Base-by-base conservation (phyloP, 208 protist genomes). In the Crithidia thermophila region DNA sequence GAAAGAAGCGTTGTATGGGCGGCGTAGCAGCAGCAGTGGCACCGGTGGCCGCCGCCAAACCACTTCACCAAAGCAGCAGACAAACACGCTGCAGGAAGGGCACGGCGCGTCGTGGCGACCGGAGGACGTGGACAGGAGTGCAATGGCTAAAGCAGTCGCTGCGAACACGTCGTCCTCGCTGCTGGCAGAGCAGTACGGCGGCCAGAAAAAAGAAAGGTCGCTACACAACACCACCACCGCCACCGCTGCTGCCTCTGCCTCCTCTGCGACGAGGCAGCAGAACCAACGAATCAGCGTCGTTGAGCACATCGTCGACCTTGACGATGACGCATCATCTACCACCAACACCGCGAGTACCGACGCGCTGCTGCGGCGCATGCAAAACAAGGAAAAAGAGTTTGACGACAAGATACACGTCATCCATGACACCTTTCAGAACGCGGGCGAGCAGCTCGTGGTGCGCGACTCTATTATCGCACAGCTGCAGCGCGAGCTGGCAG, bases 351-450 rank as follows among this genome's bases (percentile, higher is more conserved):
- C 36, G 6, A 59, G 37, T 34, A 64, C 72, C 27, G 88, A 94
- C 40, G 68, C 82, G 6, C 55, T 92, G 13, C 63, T 88, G 30
- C 61, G 65, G 33, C 67, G 78, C 20, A 71, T 92, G 72, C 60
- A 68, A n/a, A 75, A 75, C 42, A 89, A 88, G 53, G 87, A 93
- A 50, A 77, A 67, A 57, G 77, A 82, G 50, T 93, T 95, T 66
- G 87, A 95, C 46, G 67, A 77, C 3, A 84, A 88, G 58, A 85
- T 95, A 23, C 60, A 79, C n/a, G 79, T 84, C 20, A 88, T 95
- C 55, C 82, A 94, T 50, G 55, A 88, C 49, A 94, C 84, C 23
- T 88, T 95, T 21, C 66, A 78, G 39, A 79, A 72, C 50, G 90
- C 88, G 14, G 84, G 85, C 14, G 79, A 77, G 53, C 81, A 89